Evolutionary conservation across 2,329 filamentous ascomycete genomes (phyloP).

Genomic region (Fusarium nodosum): DNA sequence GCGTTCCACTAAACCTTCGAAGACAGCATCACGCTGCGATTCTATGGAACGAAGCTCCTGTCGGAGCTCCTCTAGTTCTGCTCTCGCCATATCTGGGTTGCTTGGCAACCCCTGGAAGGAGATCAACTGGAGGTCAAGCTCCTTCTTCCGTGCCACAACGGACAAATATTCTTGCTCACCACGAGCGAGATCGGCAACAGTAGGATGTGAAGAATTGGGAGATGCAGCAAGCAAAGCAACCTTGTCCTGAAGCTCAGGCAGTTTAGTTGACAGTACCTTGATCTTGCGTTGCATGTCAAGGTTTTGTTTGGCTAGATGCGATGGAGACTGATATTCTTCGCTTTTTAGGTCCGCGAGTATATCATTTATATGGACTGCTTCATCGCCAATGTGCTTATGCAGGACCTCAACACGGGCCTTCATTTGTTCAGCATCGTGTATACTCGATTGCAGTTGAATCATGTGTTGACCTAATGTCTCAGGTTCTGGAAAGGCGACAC

Average conservation of each 20-base stretch:
- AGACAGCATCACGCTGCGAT: constrained; percentile 76
- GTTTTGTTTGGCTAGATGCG: constrained; percentile 76
- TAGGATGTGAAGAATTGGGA: constrained; percentile 57
- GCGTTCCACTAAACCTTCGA: constrained; percentile 77
- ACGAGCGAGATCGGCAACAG: constrained; percentile 69
- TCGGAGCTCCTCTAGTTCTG: constrained; percentile 77
- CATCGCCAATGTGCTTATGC: constrained; percentile 67
- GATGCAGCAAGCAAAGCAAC: constrained; percentile 59
- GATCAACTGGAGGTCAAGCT: constrained; percentile 72
- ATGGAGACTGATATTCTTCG: constrained; percentile 65
- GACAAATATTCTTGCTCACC: constrained; percentile 71
- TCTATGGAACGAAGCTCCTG: constrained; percentile 73
- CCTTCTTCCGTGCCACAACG: constrained; percentile 69
- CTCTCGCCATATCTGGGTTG: constrained; percentile 75
- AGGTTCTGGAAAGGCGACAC: constrained; percentile 63
- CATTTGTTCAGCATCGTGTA: constrained; percentile 69
- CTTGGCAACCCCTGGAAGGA: constrained; percentile 80
- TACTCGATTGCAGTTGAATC: constrained; percentile 67
- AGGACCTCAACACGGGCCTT: constrained; percentile 67
- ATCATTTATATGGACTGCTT: constrained; percentile 58
- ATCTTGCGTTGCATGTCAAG: constrained; percentile 78
- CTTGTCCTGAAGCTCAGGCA: constrained; percentile 72
- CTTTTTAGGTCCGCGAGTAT: constrained; percentile 60
- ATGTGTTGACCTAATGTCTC: constrained; percentile 66
- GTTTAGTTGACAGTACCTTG: constrained; percentile 74